Evolutionary conservation across 306 rosid species (phyloP).

Genomic region (Myrica gale): DNA sequence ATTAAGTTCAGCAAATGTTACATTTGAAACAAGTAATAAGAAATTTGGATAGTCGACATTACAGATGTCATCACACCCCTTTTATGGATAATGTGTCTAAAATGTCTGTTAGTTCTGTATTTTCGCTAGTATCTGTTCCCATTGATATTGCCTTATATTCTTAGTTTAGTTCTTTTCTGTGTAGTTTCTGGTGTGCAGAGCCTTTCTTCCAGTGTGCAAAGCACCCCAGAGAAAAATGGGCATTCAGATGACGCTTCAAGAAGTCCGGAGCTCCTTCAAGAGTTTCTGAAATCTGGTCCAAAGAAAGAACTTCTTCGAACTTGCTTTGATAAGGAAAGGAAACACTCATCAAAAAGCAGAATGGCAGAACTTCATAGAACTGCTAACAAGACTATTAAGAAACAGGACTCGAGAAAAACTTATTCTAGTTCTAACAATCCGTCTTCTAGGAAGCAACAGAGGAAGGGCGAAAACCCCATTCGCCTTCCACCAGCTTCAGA

Average conservation of each 20-base stretch:
- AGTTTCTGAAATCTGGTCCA: constrained; percentile 70
- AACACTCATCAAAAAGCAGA: constrained; percentile 49
- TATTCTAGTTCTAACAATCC: constrained; percentile 58
- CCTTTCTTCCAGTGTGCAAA: constrained; percentile 74
- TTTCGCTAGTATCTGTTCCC: constrained; percentile 23
- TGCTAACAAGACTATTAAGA: constrained; percentile 59
- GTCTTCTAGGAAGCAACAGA: constrained; percentile 65
- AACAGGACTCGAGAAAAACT: constrained; percentile 68
- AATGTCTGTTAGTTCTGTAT: background rate
- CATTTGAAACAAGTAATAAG: background rate
- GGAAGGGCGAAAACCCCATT: constrained; percentile 84
- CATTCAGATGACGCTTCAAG: constrained; percentile 76
- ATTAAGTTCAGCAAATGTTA: background rate
- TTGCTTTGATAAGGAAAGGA: constrained; percentile 62
- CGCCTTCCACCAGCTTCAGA: constrained; percentile 60
- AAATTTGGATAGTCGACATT: background rate
- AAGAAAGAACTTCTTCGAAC: constrained; percentile 66
- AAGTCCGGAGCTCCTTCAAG: constrained; percentile 70
- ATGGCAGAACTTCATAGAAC: constrained; percentile 57
- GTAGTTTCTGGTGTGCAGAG: constrained; percentile 77
- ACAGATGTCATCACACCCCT: background rate
- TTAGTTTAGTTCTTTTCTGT: constrained; percentile 33
- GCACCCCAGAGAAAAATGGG: constrained; percentile 79
- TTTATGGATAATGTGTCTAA: constrained; percentile 4
- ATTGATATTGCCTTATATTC: constrained; percentile 13